Base-by-base conservation (phyloP, 2,329 filamentous ascomycete genomes). In the Aspergillus vadensis region DNA sequence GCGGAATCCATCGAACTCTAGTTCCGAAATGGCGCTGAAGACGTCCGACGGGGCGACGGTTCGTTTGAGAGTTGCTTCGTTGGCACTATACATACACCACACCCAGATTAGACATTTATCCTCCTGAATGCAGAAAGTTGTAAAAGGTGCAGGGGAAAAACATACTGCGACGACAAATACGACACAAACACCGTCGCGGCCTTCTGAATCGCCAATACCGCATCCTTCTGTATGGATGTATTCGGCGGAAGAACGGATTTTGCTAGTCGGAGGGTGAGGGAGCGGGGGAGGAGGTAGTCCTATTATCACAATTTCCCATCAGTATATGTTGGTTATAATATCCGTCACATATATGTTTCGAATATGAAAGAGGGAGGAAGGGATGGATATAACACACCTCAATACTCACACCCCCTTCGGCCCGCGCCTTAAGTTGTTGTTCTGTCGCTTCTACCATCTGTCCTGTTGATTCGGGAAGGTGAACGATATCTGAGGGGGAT, bases 141-240 rank as follows among this genome's bases (percentile, higher is more conserved):
- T 32, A 14, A 9, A 15, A 12, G 8, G 57, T 14, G 49, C 21
- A 53, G 21, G 41, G 25, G 14, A 23, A 32, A 23, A 19, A 23
- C 83, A 61, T 79, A 87, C 85, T 83, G 80, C 59, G 83, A 82
- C 60, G 85, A 83, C 51, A 88, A 76, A 71, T 88, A 88, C 62
- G 84, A 88, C 17, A 89, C 83, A 72, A 89, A 89, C 4, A 89
- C 86, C 4, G 86, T 88, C 27, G 86, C 86, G 63, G 85, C 85
- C 70, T 88, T 88, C 54, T 85, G 84, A 63, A 89, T 82, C 7
- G 86, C 86, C 15, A 87, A 76, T 4, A 88, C 76, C 10, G 86
- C 86, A 75, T 89, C 86, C 74, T 87, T 88, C 67, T 87, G 84
- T 43, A 89, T 85, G 51, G 84, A 82, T 15, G 86, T 88, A 72